These are phyloP conservation scores for Pulveroboletus sp. DNA, from an alignment of 768 basidiomycete genomes.

Conservation along the genomic window DNA sequence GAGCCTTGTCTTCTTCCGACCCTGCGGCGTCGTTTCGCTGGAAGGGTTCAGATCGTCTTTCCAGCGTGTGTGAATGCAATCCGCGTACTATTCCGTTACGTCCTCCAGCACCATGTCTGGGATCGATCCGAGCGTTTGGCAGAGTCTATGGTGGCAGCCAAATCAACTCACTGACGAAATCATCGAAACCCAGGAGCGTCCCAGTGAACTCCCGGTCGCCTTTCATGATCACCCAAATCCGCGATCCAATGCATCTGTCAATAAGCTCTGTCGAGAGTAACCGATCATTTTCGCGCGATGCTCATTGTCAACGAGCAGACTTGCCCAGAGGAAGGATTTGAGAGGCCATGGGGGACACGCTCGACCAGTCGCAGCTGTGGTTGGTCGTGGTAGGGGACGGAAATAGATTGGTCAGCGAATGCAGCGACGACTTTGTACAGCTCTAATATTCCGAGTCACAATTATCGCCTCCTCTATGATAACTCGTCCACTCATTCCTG, in stretches of 20 bases:
- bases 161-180: constrained; percentile 91
- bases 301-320: constrained; percentile 8
- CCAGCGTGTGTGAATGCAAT: background rate
- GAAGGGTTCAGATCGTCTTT: background rate
- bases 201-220: constrained; percentile 95
- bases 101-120: constrained; percentile 93
- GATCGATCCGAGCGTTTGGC: background rate
- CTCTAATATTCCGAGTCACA: background rate
- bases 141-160: background rate
- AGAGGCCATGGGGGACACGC: constrained; percentile 64
- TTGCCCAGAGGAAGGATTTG: constrained; percentile 90
- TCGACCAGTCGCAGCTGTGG: background rate
- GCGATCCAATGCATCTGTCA: constrained; percentile 94
- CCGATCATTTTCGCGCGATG: background rate
- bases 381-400: background rate
- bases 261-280: constrained; percentile 65
- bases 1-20: constrained; percentile 73
- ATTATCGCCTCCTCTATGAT: constrained; percentile 20
- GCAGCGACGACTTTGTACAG: constrained; percentile 1
- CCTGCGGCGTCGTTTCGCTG: constrained; percentile 84
- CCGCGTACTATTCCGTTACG: constrained; percentile 87
- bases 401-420: background rate
- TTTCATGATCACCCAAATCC: constrained; percentile 99
- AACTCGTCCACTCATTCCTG: constrained; percentile 19
- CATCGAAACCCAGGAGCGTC: constrained; percentile 92